Evolutionary conservation across 2,329 filamentous ascomycete genomes (phyloP), one percentile per base, ranked within the genome.

Genomic region (Didymella arachidicola): DNA sequence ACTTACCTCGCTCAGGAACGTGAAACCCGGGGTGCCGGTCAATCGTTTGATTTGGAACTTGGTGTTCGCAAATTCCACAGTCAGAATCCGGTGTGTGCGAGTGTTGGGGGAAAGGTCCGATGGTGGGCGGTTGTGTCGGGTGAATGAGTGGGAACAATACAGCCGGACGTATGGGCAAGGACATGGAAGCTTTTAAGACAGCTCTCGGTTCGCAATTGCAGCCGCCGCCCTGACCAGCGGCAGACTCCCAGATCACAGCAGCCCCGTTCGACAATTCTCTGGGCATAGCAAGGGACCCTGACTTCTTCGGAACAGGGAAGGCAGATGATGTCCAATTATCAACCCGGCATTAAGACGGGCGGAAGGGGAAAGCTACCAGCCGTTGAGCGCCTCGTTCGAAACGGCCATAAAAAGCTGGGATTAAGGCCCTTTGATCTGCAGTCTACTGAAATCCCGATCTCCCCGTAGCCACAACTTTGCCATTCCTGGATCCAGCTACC

Each of bases 1-100:
- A 57, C 65, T 68, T 68, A 69, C 67, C 67, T 62, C 52, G 51
- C 60, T 39, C 32, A 60, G 58, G 32, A 62, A 50, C 7, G 52
- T 50, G 34, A 18, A 47, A 27, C 44, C 41, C 41, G 30, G 36
- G 32, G 34, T 52, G 29, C 11, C 14, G 22, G 44, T 27, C 2
- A 25, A 25, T 32, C 18, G 11, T 25, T 25, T 14, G 34, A 10
- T 10, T 32, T 41, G 18, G 10, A 5, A n/a, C 10, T 18, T 5
- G 38, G 14, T 45, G 6, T 30, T 18, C 30, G 38, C 18, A 25
- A 26, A n/a, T 18, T 47, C n/a, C 41, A 54, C 34, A n/a, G 45
- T 46, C n/a, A 12, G 36, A 22, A 22, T 16, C 42, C 30, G n/a
- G 11, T 22, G 11, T n/a, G 39, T 27, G 30, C 10, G 22, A 18